Base-by-base conservation (phyloP, 441 rosid genomes). In the Populus hybrid region DNA sequence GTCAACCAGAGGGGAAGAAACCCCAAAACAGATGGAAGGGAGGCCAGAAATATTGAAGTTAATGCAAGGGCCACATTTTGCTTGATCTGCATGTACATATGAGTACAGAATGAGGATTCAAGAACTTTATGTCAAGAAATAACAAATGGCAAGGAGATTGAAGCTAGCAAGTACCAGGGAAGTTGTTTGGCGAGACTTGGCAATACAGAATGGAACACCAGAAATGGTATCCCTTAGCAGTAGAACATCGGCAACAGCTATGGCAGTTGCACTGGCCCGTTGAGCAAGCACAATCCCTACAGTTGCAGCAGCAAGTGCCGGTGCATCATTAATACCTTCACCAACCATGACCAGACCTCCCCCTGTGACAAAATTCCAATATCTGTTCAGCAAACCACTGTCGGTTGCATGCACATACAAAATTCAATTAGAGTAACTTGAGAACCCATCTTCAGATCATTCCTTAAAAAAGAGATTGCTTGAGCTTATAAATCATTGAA, bases 251-350 rank as follows among this genome's bases (percentile, higher is more conserved):
- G 97, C 98, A 80, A 95, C 97, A 28, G 92, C 97, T 69, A 87
- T 87, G 18, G 97, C 97, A 18, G 97, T 91, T 80, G 94, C 95
- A 89, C 98, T 95, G 42, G 99, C 99, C n/a, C 95, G 92, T 64
- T 92, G 97, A 74, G 97, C 97, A 77, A 95, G 98, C 38, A 94
- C 98, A 35, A 96, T 92, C n/a, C 99, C 97, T 10, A 92, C 91
- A 0, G 97, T 91, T 71, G 98, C 95, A 77, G 97, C 97, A 71
- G 98, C 99, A 61, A 95, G 92, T 45, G 99, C 97, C 36, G 99
- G 99, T 7, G 90, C 99, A 83, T 95, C 97, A 74, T 95, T 95
- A 66, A 95, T 94, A 16, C 99, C 99, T 91, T 95, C 97, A 73
- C 97, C 97, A 0, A 94, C 98, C 98, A 92, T 94, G 73, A 91